Conservation (phyloP, 257 asterid species). For the Buddleja alternifolia region DNA sequence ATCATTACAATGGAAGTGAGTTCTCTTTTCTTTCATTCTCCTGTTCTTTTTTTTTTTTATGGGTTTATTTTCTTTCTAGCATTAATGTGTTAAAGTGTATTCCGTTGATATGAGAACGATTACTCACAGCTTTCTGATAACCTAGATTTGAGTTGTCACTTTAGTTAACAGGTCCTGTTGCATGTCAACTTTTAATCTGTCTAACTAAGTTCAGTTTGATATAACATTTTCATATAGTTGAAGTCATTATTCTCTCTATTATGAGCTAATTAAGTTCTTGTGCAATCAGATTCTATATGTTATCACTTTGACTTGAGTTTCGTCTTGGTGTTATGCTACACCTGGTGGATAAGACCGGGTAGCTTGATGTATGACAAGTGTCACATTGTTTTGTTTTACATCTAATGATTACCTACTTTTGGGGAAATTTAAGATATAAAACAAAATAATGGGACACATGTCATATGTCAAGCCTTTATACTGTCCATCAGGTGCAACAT, state of each 20-base stretch:
- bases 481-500: too few relatives aligned
- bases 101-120: not conserved
- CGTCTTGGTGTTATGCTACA: not conserved
- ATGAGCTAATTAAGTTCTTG: not conserved
- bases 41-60: not conserved
- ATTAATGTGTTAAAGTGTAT: not conserved
- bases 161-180: not conserved
- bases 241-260: not conserved
- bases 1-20: slow-evolving; percentile 85
- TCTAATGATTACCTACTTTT: too few relatives aligned
- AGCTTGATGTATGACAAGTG: too few relatives aligned
- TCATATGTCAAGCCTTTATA: too few relatives aligned
- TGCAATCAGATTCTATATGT: not conserved
- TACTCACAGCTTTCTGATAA: not conserved
- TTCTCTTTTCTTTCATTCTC: not conserved
- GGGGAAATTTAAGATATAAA: too few relatives aligned
- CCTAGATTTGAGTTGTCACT: too few relatives aligned
- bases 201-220: not conserved
- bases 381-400: too few relatives aligned
- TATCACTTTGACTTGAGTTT: slow-evolving; percentile 4
- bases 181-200: not conserved
- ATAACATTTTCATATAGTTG: too few relatives aligned
- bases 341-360: too few relatives aligned
- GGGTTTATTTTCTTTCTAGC: not conserved
- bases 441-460: too few relatives aligned